Conservation (phyloP, 1,284 basidiomycete genomes). For the Naganishia cerealis region DNA sequence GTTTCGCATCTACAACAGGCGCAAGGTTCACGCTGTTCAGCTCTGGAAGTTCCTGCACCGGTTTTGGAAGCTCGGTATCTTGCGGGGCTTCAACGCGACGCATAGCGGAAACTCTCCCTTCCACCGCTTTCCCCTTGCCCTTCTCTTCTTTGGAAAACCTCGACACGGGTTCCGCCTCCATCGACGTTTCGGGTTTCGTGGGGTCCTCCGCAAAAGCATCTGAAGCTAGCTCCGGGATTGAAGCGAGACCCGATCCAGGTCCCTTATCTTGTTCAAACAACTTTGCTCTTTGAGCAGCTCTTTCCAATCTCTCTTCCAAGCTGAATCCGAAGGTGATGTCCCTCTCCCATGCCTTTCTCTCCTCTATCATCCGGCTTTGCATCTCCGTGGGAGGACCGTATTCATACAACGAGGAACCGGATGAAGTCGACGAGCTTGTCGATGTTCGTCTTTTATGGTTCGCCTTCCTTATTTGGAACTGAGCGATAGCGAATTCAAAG, state of each 20-base stretch:
- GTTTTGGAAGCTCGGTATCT: not conserved
- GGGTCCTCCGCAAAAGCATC: not conserved
- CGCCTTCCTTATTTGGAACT: not conserved
- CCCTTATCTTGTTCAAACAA: not conserved
- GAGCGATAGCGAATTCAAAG: constrained; percentile 21
- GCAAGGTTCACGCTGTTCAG: not conserved
- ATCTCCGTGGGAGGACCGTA: constrained; percentile 3
- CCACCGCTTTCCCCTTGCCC: constrained; percentile 29
- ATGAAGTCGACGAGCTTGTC: constrained; percentile 1
- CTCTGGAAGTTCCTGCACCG: not conserved
- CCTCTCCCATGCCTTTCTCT: constrained; percentile 24
- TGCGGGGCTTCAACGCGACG: not conserved
- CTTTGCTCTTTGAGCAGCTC: constrained; percentile 14
- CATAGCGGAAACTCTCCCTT: not conserved
- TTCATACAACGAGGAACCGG: constrained; percentile 1
- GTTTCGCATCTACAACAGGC: not conserved
- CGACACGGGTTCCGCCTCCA: constrained; percentile 10
- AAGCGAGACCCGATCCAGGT: not conserved
- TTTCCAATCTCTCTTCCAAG: constrained; percentile 21
- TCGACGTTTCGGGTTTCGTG: not conserved
- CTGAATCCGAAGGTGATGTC: constrained; percentile 16
- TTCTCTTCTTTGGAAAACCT: constrained; percentile 33
- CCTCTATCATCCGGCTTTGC: constrained; percentile 12
- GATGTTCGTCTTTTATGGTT: not conserved
- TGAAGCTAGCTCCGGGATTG: not conserved